Conservation (phyloP, 1,139 yeast species). For the Saccharomyces hybrid region DNA sequence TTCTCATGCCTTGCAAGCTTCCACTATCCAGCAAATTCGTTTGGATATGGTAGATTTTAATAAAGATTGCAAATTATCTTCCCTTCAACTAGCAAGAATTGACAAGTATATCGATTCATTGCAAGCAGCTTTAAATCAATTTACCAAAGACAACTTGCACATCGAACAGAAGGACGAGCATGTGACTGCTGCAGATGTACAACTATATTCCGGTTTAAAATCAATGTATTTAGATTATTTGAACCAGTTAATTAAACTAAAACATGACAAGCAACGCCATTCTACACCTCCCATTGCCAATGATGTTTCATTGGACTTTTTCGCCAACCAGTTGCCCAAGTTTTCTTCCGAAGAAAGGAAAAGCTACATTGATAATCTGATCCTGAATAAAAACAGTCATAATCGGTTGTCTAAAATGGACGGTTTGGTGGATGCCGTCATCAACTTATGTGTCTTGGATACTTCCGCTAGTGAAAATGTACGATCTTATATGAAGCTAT, state of each 20-base stretch:
- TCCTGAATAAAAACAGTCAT: conserved; percentile 8
- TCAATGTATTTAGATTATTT: conserved; percentile 29
- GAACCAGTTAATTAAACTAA: conserved; percentile 20
- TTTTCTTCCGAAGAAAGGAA: conserved; percentile 21
- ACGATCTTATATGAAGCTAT: conserved; percentile 11
- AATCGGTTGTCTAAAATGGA: conserved; percentile 10
- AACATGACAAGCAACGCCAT: conserved; percentile 3
- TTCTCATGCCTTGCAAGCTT: conserved; percentile 28
- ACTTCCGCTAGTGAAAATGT: conserved; percentile 22
- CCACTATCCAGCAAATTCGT: conserved; percentile 25
- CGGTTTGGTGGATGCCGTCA: conserved; percentile 16
- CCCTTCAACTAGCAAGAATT: conserved; percentile 16
- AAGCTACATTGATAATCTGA: conserved; percentile 17
- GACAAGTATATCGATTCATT: conserved; percentile 20
- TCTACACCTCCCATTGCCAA: not conserved
- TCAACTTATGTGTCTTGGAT: conserved; percentile 24
- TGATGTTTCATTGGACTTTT: not conserved
- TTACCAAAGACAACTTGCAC: conserved; percentile 27
- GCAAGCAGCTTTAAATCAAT: conserved; percentile 20
- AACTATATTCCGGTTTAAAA: conserved; percentile 26
- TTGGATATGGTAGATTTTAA: conserved; percentile 19
- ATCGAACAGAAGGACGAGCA: conserved; percentile 16
- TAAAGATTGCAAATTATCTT: conserved; percentile 10
- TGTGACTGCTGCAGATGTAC: conserved; percentile 26
- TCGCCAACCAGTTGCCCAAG: conserved; percentile 11